Conservation (phyloP, 139 green algal species). For the Chlamydomonas schloesseri region DNA sequence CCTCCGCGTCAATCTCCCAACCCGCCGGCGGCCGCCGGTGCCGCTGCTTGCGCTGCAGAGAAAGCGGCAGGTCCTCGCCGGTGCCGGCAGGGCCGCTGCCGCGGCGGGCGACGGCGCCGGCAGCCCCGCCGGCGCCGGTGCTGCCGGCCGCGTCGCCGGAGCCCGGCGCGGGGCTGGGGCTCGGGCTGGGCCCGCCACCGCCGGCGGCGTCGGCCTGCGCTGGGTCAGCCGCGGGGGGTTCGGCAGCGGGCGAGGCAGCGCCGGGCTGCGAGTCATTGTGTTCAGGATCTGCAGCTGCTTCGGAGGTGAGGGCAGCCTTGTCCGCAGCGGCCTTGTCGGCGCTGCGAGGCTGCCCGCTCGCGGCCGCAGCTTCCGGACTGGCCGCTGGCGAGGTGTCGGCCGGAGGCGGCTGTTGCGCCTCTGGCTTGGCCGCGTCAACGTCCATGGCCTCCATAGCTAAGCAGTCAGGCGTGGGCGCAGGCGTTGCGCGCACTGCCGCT, state of each 20-base stretch:
- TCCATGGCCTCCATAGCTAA: slow-evolving; percentile 20
- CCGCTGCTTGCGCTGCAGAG: slow-evolving; percentile 37
- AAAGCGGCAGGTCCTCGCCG: not conserved
- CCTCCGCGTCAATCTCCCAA: slow-evolving; percentile 16
- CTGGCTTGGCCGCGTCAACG: not conserved
- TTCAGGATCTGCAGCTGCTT: no score
- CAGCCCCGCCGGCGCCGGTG: not conserved
- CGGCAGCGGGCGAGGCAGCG: not conserved
- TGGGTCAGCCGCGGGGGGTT: not conserved
- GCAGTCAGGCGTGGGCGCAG: no score
- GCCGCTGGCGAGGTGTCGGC: not conserved
- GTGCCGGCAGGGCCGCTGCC: not conserved
- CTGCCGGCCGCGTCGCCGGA: not conserved
- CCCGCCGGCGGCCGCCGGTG: slow-evolving; percentile 10
- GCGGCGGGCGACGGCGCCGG: not conserved
- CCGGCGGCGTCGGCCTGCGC: not conserved
- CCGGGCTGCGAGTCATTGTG: no score
- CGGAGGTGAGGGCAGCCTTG: no score
- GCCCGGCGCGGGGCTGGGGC: not conserved
- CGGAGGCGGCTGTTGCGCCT: not conserved
- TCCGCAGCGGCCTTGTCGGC: no score
- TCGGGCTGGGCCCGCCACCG: not conserved
- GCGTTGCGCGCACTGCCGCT: no score
- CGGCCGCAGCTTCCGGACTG: not conserved
- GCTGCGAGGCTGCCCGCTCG: no score